Percentiles rank a stretch among this genome's conserved stretches.
phyloP scores from a whole-genome alignment of 164 flowering plant species.

The Saururus chinensis region DNA sequence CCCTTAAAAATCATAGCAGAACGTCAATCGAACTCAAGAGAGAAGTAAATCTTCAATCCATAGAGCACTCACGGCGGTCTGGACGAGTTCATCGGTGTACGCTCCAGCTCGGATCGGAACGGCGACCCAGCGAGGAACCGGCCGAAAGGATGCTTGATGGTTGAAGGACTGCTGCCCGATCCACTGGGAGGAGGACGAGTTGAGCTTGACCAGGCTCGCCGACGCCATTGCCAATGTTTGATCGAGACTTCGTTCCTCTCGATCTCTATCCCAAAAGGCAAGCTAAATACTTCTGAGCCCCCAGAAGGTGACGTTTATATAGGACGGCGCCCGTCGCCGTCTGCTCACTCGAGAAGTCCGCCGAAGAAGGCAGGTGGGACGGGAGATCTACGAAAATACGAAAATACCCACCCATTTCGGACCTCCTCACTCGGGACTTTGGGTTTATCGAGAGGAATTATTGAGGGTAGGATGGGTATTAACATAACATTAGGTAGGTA shows the following conservation, averaged over 20 bases:
- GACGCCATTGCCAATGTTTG: constrained; percentile 41
- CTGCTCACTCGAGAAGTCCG: constrained; percentile 1
- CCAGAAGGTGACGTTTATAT: no score
- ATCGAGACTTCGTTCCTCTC: no score
- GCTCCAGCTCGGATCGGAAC: constrained; percentile 56
- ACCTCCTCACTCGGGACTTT: no score
- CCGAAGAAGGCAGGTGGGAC: background rate
- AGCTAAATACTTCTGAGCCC: no score
- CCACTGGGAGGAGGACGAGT: constrained; percentile 52
- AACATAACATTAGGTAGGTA: no score
- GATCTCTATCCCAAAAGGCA: no score
- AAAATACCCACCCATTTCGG: background rate
- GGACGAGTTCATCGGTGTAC: constrained; percentile 71
- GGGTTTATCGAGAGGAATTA: no score
- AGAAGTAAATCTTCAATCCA: no score
- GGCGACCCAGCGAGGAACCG: constrained; percentile 31
- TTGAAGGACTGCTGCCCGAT: constrained; percentile 54
- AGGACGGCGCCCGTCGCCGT: background rate
- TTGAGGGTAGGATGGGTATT: no score
- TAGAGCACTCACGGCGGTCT: constrained; percentile 53
- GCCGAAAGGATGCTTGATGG: constrained; percentile 24
- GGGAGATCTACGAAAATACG: background rate
- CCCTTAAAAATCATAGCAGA: no score
- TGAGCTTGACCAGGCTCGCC: constrained; percentile 42
- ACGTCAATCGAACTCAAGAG: no score